Evolutionary conservation across 106 monocot species (phyloP).

Genomic region (Dioscorea zingiberensis): DNA sequence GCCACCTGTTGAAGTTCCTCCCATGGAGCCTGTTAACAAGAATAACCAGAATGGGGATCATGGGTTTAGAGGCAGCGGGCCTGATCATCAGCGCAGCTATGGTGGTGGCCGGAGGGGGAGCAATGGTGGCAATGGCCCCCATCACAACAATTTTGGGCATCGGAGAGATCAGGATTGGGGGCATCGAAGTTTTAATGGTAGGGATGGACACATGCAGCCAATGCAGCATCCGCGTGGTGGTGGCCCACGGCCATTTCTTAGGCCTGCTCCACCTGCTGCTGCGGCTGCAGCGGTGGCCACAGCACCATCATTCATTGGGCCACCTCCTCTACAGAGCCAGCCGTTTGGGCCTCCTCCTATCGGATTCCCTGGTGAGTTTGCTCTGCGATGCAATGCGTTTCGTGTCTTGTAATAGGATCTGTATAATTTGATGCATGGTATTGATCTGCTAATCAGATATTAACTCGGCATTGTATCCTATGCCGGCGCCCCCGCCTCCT

Average conservation of each 20-base stretch:
- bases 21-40: conserved; percentile 11
- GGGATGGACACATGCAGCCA: conserved; percentile 1
- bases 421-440: too few species aligned
- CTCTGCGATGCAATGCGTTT: neutral
- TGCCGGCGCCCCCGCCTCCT: conserved; percentile 14
- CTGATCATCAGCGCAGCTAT: conserved; percentile 12
- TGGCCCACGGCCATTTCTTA: neutral
- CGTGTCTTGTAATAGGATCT: neutral
- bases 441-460: conserved; percentile 17
- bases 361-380: conserved; percentile 29
- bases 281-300: neutral
- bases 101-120: conserved; percentile 15
- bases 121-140: conserved; percentile 9
- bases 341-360: conserved; percentile 10
- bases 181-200: conserved; percentile 7
- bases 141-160: conserved; percentile 1
- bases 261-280: conserved; percentile 6
- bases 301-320: conserved; percentile 16
- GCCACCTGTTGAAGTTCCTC: neutral
- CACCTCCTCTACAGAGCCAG: conserved; percentile 7
- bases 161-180: neutral
- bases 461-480: conserved; percentile 16
- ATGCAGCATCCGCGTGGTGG: conserved; percentile 17
- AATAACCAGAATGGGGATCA: conserved; percentile 12
- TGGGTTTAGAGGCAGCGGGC: conserved; percentile 18